Evolutionary conservation across 768 basidiomycete genomes (phyloP).

Genomic region (Leccinum sublutescens): DNA sequence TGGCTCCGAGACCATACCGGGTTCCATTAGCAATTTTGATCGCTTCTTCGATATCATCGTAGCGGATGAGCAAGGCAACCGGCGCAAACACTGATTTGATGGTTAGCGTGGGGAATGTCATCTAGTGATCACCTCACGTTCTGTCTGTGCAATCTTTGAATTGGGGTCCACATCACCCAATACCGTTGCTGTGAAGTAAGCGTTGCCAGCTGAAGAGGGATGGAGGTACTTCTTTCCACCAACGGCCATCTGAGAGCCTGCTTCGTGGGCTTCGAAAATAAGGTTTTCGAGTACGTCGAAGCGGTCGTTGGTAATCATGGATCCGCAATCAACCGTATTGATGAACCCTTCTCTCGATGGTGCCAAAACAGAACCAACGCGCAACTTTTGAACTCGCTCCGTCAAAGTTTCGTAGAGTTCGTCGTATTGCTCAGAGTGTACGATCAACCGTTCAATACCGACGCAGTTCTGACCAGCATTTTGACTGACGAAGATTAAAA

Average conservation of each 20-base stretch:
- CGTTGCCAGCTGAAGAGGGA: slow-evolving; percentile 64
- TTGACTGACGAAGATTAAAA: slow-evolving; percentile 52
- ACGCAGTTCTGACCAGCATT: slow-evolving; percentile 97
- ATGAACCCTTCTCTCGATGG: slow-evolving; percentile 67
- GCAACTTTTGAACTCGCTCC: slow-evolving; percentile 64
- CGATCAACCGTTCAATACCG: slow-evolving; percentile 90
- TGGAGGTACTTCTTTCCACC: slow-evolving; percentile 71
- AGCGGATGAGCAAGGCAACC: slow-evolving; percentile 82
- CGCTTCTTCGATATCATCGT: slow-evolving; percentile 81
- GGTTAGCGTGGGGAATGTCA: slow-evolving; percentile 11
- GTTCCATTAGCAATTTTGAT: slow-evolving; percentile 87
- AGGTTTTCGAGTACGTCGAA: slow-evolving; percentile 68
- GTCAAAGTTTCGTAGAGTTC: slow-evolving; percentile 65
- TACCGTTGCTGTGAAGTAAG: slow-evolving; percentile 86
- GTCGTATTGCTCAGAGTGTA: slow-evolving; percentile 76
- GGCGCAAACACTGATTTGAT: slow-evolving; percentile 82
- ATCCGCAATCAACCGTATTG: slow-evolving; percentile 77
- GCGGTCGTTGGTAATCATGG: slow-evolving; percentile 77
- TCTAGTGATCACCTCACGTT: slow-evolving; percentile 47
- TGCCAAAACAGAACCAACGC: slow-evolving; percentile 75
- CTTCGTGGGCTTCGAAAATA: slow-evolving; percentile 63
- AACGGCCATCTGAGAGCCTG: slow-evolving; percentile 59
- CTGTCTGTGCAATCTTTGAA: slow-evolving; percentile 77
- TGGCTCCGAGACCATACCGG: slow-evolving; percentile 87
- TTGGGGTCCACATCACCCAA: slow-evolving; percentile 70